Conservation (phyloP, 1,139 yeast species). For the Suhomyces kunorum region DNA sequence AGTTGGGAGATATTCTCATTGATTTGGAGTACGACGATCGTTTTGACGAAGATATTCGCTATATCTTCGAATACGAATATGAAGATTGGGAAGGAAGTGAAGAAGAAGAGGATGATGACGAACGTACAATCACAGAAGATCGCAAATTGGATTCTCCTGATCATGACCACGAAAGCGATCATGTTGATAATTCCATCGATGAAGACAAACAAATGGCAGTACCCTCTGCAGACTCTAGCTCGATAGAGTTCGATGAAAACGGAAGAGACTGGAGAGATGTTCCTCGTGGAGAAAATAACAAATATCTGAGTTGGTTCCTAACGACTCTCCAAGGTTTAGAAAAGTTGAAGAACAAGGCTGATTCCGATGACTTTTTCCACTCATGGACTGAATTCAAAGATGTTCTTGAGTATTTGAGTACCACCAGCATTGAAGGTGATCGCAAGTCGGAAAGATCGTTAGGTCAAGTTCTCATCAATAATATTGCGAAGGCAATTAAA, state of each 20-base stretch:
- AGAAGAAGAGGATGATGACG: slow-evolving; percentile 9
- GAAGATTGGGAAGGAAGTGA: slow-evolving; percentile 36
- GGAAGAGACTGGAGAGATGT: slow-evolving; percentile 74
- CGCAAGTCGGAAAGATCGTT: slow-evolving; percentile 30
- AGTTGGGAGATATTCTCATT: slow-evolving; percentile 54
- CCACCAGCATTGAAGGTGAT: slow-evolving; percentile 30
- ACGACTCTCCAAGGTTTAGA: slow-evolving; percentile 20
- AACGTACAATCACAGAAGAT: slow-evolving; percentile 6
- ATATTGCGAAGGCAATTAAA: slow-evolving; percentile 55
- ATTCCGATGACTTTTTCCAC: slow-evolving; percentile 32
- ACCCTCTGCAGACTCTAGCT: slow-evolving; percentile 25
- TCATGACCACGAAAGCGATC: background rate
- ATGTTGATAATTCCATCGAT: background rate
- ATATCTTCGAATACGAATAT: slow-evolving; percentile 66
- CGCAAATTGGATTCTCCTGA: slow-evolving; percentile 1
- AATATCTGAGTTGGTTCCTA: slow-evolving; percentile 24
- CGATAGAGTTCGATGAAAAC: slow-evolving; percentile 52
- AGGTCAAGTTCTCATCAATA: slow-evolving; percentile 45
- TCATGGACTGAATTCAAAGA: slow-evolving; percentile 34
- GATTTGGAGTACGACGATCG: slow-evolving; percentile 66
- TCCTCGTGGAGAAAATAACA: slow-evolving; percentile 56
- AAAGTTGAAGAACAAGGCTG: slow-evolving; percentile 19
- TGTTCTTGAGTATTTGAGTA: slow-evolving; percentile 31
- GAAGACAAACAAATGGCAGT: slow-evolving; percentile 32
- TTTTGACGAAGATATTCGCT: slow-evolving; percentile 71